Evolutionary conservation across 441 rosid genomes (phyloP).

Genomic region (Pelargonium exstipulatum): DNA sequence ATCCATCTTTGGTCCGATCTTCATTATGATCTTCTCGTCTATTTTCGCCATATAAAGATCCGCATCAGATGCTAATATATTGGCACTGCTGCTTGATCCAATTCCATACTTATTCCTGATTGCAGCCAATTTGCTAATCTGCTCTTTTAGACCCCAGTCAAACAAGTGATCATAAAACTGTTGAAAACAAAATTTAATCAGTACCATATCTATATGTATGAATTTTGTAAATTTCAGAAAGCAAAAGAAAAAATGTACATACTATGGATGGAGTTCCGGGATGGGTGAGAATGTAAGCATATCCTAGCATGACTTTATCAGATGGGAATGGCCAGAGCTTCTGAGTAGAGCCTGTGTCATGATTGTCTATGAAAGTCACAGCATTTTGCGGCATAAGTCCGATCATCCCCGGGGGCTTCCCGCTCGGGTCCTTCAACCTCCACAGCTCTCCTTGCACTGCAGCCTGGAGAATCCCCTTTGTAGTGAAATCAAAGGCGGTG

Average conservation of each 20-base stretch:
- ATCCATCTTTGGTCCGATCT: slow-evolving; percentile 55
- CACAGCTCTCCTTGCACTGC: slow-evolving; percentile 69
- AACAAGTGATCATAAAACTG: slow-evolving; percentile 72
- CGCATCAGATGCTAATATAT: slow-evolving; percentile 41
- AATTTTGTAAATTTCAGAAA: not conserved
- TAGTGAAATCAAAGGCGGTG: slow-evolving; percentile 73
- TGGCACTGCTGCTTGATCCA: slow-evolving; percentile 34
- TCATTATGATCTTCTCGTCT: slow-evolving; percentile 49
- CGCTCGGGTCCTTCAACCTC: slow-evolving; percentile 61
- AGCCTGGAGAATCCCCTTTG: slow-evolving; percentile 68
- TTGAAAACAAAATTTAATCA: not conserved
- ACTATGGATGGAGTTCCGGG: slow-evolving; percentile 62
- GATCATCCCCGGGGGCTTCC: slow-evolving; percentile 74
- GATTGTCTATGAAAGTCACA: slow-evolving; percentile 77
- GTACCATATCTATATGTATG: too few species aligned
- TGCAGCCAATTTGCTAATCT: slow-evolving; percentile 35
- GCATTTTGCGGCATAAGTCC: slow-evolving; percentile 63
- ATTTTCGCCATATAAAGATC: slow-evolving; percentile 60
- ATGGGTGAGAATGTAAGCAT: slow-evolving; percentile 80
- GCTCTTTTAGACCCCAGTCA: slow-evolving; percentile 54
- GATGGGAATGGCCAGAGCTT: slow-evolving; percentile 62
- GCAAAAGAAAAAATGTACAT: not conserved
- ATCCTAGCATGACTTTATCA: slow-evolving; percentile 83
- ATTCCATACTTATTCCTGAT: slow-evolving; percentile 44
- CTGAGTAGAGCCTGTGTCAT: slow-evolving; percentile 73